Base-by-base conservation (phyloP, 2,329 filamentous ascomycete species). In the Fusarium sp. region DNA sequence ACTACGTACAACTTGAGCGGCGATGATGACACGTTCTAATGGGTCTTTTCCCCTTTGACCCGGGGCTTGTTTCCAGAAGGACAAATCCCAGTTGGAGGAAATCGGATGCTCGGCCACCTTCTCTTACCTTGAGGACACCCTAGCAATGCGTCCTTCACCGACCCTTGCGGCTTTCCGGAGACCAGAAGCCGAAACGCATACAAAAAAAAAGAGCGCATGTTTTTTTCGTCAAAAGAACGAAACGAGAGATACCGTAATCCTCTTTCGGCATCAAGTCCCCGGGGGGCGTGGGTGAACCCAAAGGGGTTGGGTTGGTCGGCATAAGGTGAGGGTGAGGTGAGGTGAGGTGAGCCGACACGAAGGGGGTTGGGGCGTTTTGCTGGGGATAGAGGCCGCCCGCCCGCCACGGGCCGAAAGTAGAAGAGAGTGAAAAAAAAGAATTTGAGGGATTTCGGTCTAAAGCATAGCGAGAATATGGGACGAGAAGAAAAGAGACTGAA, bases 361-460 rank as follows among this genome's bases (percentile, higher is more conserved):
- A 40, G 52, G 52, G 54, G 54, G 56, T 22, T 32, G 59, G 43
- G 32, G 25, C 22, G 9, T 50, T 52, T 50, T 52, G 27, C 54
- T 40, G n/a, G 50, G 50, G 54, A 35, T 45, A 35, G 71, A 74
- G 71, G 71, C 71, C 71, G 68, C 68, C 71, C 59, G 11, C 20
- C 22, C 17, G 11, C n/a, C 20, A 7, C 40, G 50, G 30, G 33
- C 57, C 25, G 60, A 56, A 60, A 27, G 20, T 22, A 38, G 35
- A 25, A 22, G 6, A 8, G 14, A 47, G 43, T 20, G 35, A 6
- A 4, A 32, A 2, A 32, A 63, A 58, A 4, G 22, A 45, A 32
- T 52, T 68, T 74, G 71, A 73, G 71, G 71, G 63, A 73, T 71
- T 71, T 71, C 61, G 61, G 47, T 66, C 69, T 70, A 71, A 67